Base-by-base conservation (phyloP, 805 yeast genomes). In the Candida dajiaensis region DNA sequence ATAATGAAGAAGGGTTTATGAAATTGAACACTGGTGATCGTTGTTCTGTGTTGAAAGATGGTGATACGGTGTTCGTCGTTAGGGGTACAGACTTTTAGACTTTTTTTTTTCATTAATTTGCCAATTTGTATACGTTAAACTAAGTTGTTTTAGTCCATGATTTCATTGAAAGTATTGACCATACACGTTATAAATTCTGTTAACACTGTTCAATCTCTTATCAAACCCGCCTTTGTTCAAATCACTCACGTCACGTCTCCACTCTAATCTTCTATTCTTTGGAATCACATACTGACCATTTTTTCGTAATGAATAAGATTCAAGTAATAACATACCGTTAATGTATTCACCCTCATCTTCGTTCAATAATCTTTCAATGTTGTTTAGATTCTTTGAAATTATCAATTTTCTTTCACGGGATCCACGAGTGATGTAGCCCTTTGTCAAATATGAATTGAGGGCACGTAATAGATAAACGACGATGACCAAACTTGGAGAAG, bases 401-500 rank as follows among this genome's bases (percentile, higher is more conserved):
- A 70, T 45, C 55, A 65, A 51, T 65, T 70, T 52, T 18, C 48
- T 45, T 19, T 49, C 56, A 2, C 46, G 43, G 1, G 53, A 20
- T 18, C 50, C 38, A 29, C 53, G 49, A 0, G 53, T 26, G 6
- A 53, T 56, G 44, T 70, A 62, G 10, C 78, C 79, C 31, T 62
- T 66, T 46, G 59, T 57, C 11, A 68, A 45, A 44, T 66, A 66
- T 1, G 54, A 33, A 12, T 63, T 59, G 3, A 64, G 22, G 10
- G 64, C 56, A 25, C 56, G 65, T 43, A 70, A 53, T 5, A 71
- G 42, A 50, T 76, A 75, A 64, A 81, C 76, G 2, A 82, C 51
- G 15, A 83, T 76, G 45, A 88, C 54, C 20, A 80, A 55, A 43
- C 92, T 76, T 0, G 99, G 99, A 18, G 90, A 77, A 3, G 94